phyloP scores from a whole-genome alignment of 805 yeast species.

The Hanseniaspora jakobsenii region DNA sequence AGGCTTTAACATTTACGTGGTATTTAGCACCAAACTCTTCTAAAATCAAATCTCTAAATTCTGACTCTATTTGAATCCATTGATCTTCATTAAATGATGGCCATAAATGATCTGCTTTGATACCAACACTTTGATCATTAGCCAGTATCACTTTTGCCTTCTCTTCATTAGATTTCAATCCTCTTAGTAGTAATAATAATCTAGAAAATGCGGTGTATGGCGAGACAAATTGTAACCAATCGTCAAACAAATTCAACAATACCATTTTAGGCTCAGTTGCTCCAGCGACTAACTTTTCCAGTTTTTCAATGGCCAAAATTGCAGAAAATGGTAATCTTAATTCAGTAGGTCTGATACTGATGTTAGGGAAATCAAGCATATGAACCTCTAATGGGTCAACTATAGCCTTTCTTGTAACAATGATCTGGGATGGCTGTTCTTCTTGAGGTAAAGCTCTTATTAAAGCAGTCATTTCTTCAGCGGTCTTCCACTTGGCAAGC shows the following conservation, averaged over 20 bases:
- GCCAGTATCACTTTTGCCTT: constrained; percentile 60
- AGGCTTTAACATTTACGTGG: constrained; percentile 70
- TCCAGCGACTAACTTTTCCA: constrained; percentile 63
- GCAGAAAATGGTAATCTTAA: constrained; percentile 80
- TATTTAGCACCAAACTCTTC: constrained; percentile 75
- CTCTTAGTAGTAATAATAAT: constrained; percentile 68
- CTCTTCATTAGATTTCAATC: constrained; percentile 65
- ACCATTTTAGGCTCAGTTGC: constrained; percentile 93
- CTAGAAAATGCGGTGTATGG: constrained; percentile 91
- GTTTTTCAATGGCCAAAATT: constrained; percentile 66
- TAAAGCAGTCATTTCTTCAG: constrained; percentile 91
- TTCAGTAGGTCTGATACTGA: constrained; percentile 80
- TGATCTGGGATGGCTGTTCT: constrained; percentile 87
- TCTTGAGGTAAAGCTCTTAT: constrained; percentile 80
- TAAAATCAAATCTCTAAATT: constrained; percentile 75
- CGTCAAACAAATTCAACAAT: constrained; percentile 80
- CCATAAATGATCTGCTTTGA: constrained; percentile 81
- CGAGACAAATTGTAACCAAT: constrained; percentile 76
- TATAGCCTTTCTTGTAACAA: constrained; percentile 82
- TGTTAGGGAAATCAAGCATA: constrained; percentile 91
- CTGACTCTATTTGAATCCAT: constrained; percentile 83
- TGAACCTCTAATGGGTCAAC: constrained; percentile 92
- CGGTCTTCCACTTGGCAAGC: constrained; percentile 94
- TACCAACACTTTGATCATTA: constrained; percentile 58
- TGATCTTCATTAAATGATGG: constrained; percentile 79